phyloP scores from a whole-genome alignment of 225 moss, liverwort and hornwort species.

The Polytrichum commune region DNA sequence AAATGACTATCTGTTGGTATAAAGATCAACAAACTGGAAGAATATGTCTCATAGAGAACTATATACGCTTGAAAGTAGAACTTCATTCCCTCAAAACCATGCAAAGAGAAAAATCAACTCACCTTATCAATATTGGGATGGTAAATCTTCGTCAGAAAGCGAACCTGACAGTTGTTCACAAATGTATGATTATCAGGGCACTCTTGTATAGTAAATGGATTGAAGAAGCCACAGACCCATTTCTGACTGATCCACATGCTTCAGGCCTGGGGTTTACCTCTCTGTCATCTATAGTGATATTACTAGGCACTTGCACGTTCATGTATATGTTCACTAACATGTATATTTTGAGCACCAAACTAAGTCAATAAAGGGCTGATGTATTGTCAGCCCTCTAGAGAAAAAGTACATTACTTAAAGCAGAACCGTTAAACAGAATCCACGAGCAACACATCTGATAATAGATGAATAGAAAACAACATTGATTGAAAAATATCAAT shows the following conservation, averaged over 20 bases:
- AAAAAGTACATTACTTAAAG: too few species aligned
- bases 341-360: too few species aligned
- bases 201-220: background rate
- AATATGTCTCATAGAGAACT: too few species aligned
- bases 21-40: too few species aligned
- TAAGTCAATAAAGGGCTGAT: too few species aligned
- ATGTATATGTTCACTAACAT: too few species aligned
- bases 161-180: constrained; percentile 45
- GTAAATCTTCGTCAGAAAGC: constrained; percentile 96
- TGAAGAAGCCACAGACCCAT: background rate
- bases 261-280: too few species aligned
- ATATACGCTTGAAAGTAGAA: background rate
- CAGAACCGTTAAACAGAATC: background rate
- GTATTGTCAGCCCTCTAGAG: too few species aligned
- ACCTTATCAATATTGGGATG: constrained; percentile 99
- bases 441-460: too few species aligned
- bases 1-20: too few species aligned
- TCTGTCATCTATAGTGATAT: background rate
- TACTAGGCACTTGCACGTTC: background rate
- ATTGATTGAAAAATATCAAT: too few species aligned
- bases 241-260: background rate
- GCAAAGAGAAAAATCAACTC: background rate
- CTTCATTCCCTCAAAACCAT: background rate
- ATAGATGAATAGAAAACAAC: too few species aligned
- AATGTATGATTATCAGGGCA: background rate